Conservation (phyloP, 371 early-diverging fungal genomes). For the Coemansia sp. region DNA sequence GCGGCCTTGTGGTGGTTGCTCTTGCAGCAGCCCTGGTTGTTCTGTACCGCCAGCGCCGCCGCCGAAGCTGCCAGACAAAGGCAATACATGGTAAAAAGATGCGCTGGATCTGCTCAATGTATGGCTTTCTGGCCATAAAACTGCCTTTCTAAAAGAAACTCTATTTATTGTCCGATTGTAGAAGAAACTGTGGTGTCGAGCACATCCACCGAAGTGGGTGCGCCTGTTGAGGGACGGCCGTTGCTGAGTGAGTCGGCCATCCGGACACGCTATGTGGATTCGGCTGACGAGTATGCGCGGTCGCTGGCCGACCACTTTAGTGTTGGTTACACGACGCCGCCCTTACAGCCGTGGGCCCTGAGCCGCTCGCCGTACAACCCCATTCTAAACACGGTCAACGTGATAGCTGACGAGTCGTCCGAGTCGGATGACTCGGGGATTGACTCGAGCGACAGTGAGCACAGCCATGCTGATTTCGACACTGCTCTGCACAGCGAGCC, state of each 20-base stretch:
- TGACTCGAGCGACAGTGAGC: slow-evolving; percentile 7
- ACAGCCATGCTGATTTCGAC: background rate
- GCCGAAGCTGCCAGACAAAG: slow-evolving; percentile 6
- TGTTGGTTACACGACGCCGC: background rate
- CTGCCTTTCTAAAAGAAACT: background rate
- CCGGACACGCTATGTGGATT: slow-evolving; percentile 34
- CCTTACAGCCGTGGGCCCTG: slow-evolving; percentile 9
- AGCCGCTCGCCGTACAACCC: slow-evolving; percentile 17
- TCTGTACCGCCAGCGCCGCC: slow-evolving; percentile 4
- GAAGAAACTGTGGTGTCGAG: slow-evolving; percentile 12
- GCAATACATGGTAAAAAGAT: slow-evolving; percentile 14
- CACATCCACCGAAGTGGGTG: background rate
- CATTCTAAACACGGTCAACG: slow-evolving; percentile 17
- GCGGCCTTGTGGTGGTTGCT: slow-evolving; percentile 13
- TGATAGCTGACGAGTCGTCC: slow-evolving; percentile 29
- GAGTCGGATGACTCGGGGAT: slow-evolving; percentile 38
- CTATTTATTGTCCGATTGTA: background rate
- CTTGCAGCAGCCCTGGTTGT: slow-evolving; percentile 3
- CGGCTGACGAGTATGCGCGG: slow-evolving; percentile 42
- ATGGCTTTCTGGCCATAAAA: background rate
- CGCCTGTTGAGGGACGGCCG: slow-evolving; percentile 29
- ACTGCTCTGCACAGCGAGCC: background rate
- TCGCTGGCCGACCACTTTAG: slow-evolving; percentile 29
- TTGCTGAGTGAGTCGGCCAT: slow-evolving; percentile 44
- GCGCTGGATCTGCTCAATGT: background rate